These are phyloP conservation scores for Paradendryphiella salina DNA, from an alignment of 2,329 filamentous ascomycete species.

Conservation along the genomic window DNA sequence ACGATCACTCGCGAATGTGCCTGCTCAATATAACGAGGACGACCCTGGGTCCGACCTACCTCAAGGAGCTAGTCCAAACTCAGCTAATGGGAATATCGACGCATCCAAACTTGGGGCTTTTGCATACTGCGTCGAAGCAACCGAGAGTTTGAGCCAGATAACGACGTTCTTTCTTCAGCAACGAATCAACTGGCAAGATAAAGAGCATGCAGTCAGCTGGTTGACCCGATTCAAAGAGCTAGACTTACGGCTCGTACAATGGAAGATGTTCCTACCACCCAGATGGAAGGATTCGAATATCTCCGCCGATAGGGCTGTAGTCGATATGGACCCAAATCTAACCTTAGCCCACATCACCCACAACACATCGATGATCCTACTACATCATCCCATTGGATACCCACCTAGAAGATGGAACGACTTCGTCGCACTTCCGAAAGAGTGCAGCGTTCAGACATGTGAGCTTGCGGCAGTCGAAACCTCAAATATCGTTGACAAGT, in stretches of 20 bases:
- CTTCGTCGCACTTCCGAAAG: slow-evolving; percentile 38
- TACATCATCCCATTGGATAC: slow-evolving; percentile 40
- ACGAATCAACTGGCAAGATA: slow-evolving; percentile 41
- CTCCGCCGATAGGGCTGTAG: slow-evolving; percentile 30
- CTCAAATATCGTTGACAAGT: slow-evolving; percentile 42
- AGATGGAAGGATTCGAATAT: slow-evolving; percentile 44
- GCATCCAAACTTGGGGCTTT: slow-evolving; percentile 42
- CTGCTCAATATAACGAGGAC: slow-evolving; percentile 43
- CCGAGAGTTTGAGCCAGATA: slow-evolving; percentile 41
- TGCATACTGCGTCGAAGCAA: slow-evolving; percentile 42
- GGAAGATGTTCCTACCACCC: slow-evolving; percentile 42
- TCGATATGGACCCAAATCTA: slow-evolving; percentile 44
- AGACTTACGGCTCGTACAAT: slow-evolving; percentile 40
- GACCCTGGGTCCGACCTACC: slow-evolving; percentile 30
- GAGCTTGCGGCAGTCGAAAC: slow-evolving; percentile 40
- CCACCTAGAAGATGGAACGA: slow-evolving; percentile 38
- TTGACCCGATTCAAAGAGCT: slow-evolving; percentile 43
- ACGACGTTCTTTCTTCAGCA: slow-evolving; percentile 44
- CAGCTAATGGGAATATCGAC: slow-evolving; percentile 39
- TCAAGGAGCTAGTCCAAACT: slow-evolving; percentile 37
- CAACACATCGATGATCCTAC: slow-evolving; percentile 44
- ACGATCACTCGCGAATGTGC: slow-evolving; percentile 37
- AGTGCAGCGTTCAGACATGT: slow-evolving; percentile 42
- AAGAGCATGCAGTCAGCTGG: slow-evolving; percentile 43
- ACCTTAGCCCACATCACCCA: slow-evolving; percentile 43